Evolutionary conservation across 371 early-diverging fungal species (phyloP), one percentile per base, ranked within the genome.

Genomic region (Syncephalastrum sp.): DNA sequence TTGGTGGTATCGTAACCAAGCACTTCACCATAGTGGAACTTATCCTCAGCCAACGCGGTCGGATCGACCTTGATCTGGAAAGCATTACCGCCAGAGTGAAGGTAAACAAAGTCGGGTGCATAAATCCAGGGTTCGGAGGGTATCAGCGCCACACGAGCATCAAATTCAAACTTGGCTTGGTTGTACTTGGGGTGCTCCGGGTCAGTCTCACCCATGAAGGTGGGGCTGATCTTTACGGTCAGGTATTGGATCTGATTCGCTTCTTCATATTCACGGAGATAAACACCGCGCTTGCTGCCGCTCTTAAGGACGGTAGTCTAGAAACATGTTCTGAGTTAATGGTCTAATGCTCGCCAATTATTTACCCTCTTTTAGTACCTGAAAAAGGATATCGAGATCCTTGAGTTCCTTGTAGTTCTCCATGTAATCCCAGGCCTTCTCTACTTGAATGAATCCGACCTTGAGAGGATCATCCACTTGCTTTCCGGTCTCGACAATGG

Each of bases 371-470:
- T 25, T 17, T 38, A 46, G 56, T 38, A 91, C 82, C 46, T 77
- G 63, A 61, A 83, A 93, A 41, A 77, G 59, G 16, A 92, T 75
- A 57, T 94, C 94, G 62, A 88, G 81, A 62, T 87, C 83, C 4
- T 70, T 63, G 24, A 79, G 74, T 24, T 78, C 76, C 27, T 77
- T 78, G 63, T 81, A 77, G 33, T 67, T 81, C 42, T 87, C 65
- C 17, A 96, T 72, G 61, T 91, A 91, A 51, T 86, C 84, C 87
- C 89, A 97, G 0, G 96, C 90, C 42, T 86, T 84, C 29, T 91
- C 89, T 1, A 94, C 93, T 75, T 97, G 96, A 52, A 95, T 79
- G 62, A 95, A 83, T 1, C 92, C 92, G 46, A 91, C 88, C 42
- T 80, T 75, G 51, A 91, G 80, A 50, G 86, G 84, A 57, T 96